These are phyloP conservation scores for Colletotrichum agaves DNA, from an alignment of 2,329 filamentous ascomycete genomes.

Conservation along the genomic window DNA sequence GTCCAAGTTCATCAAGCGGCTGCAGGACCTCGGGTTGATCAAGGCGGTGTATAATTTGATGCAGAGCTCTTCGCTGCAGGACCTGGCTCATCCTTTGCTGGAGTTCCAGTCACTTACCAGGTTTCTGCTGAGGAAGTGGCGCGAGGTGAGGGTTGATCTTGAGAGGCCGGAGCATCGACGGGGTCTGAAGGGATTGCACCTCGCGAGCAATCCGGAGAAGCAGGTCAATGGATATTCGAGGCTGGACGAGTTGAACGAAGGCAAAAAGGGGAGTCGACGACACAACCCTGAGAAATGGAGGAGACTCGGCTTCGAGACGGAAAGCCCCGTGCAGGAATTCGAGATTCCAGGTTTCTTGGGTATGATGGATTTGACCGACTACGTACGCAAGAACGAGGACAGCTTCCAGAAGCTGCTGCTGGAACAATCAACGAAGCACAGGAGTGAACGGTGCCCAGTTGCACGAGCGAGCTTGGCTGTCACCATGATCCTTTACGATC, in stretches of 20 bases:
- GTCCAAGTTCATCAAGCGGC: constrained; percentile 92
- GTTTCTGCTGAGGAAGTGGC: constrained; percentile 87
- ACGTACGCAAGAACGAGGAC: constrained; percentile 90
- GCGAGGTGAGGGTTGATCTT: constrained; percentile 83
- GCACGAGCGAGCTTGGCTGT: constrained; percentile 87
- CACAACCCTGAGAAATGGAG: constrained; percentile 95
- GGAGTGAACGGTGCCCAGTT: constrained; percentile 83
- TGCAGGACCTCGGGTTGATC: constrained; percentile 94
- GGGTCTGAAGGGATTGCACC: constrained; percentile 85
- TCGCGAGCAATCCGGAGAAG: constrained; percentile 80
- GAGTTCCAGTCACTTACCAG: constrained; percentile 96
- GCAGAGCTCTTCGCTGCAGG: constrained; percentile 92
- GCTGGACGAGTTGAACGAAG: constrained; percentile 49
- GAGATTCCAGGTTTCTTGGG: constrained; percentile 87
- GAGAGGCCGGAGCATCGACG: constrained; percentile 89
- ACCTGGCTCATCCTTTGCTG: constrained; percentile 87
- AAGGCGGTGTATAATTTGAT: constrained; percentile 92
- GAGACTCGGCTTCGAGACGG: constrained; percentile 88
- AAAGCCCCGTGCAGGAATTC: constrained; percentile 89
- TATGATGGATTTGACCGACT: constrained; percentile 98
- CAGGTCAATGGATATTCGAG: constrained; percentile 52
- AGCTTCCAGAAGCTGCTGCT: constrained; percentile 90
- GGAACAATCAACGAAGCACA: constrained; percentile 82
- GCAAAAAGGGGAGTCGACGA: constrained; percentile 71
- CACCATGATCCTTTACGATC: constrained; percentile 89